Evolutionary conservation across 2,329 filamentous ascomycete genomes (phyloP).

Genomic region (Aspergillus amoenus): DNA sequence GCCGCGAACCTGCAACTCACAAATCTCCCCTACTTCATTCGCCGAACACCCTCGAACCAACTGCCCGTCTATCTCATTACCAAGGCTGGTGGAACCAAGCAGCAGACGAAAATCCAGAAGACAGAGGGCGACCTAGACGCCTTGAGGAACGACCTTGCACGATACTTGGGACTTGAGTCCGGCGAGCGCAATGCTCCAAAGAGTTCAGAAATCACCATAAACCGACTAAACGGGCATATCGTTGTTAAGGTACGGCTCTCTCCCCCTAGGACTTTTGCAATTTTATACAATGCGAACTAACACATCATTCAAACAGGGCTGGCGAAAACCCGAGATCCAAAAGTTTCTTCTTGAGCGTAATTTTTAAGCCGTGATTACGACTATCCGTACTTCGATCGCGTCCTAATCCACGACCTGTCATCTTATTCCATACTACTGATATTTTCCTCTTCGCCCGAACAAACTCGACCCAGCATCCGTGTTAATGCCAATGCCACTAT

Average conservation of each 20-base stretch:
- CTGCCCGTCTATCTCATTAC: conserved; percentile 73
- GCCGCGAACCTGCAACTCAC: conserved; percentile 34
- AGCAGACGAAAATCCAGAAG: conserved; percentile 74
- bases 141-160: conserved; percentile 63
- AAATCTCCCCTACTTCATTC: conserved; percentile 67
- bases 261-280: conserved; percentile 12
- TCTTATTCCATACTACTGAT: not conserved
- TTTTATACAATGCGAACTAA: conserved; percentile 13
- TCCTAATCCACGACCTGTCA: conserved; percentile 12
- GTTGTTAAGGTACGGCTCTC: conserved; percentile 62
- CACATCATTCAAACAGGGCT: conserved; percentile 40
- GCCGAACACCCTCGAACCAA: conserved; percentile 67
- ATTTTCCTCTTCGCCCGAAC: not conserved
- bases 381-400: not conserved
- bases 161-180: conserved; percentile 56
- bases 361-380: conserved; percentile 32
- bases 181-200: conserved; percentile 39
- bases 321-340: conserved; percentile 49
- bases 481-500: not conserved
- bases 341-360: conserved; percentile 49
- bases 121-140: conserved; percentile 69
- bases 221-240: conserved; percentile 69
- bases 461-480: not conserved
- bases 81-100: conserved; percentile 74
- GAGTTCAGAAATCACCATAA: conserved; percentile 49